Evolutionary conservation across 768 basidiomycete genomes (phyloP).

Genomic region (Tephrocybe sp.): DNA sequence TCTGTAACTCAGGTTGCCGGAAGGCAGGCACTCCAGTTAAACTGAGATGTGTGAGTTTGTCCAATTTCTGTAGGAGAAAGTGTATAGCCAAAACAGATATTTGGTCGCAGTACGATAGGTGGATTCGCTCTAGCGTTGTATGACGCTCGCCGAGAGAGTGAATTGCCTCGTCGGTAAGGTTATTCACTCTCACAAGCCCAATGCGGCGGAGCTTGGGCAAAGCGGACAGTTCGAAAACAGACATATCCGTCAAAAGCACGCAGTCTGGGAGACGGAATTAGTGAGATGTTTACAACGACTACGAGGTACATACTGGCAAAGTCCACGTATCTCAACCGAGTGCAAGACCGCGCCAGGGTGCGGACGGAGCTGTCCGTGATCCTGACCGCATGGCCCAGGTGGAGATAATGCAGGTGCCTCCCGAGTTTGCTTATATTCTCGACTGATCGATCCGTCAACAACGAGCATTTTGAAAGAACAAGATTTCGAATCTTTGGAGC

Average conservation of each 20-base stretch:
- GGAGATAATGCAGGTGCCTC: conserved; percentile 91
- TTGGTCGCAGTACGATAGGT: conserved; percentile 96
- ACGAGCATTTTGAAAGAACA: conserved; percentile 79
- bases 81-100: conserved; percentile 90
- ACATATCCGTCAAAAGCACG: conserved; percentile 83
- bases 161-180: conserved; percentile 92
- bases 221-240: conserved; percentile 85
- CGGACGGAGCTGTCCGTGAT: conserved; percentile 91
- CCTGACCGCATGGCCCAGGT: conserved; percentile 86
- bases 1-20: conserved; percentile 78
- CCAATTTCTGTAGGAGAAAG: conserved; percentile 84
- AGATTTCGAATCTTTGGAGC: conserved; percentile 84
- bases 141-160: conserved; percentile 84
- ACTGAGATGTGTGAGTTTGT: conserved; percentile 90
- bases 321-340: conserved; percentile 90
- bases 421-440: conserved; percentile 84
- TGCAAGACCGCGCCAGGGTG: conserved; percentile 80
- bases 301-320: conserved; percentile 74
- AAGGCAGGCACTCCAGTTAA: conserved; percentile 97
- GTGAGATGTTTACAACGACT: conserved; percentile 14
- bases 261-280: too few species aligned
- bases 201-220: conserved; percentile 90
- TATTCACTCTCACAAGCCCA: conserved; percentile 89
- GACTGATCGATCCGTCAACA: conserved; percentile 78
- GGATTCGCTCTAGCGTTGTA: conserved; percentile 88